Evolutionary conservation across 75 land plant genomes (phyloP).

Genomic region (Pseudotsuga menziesii): DNA sequence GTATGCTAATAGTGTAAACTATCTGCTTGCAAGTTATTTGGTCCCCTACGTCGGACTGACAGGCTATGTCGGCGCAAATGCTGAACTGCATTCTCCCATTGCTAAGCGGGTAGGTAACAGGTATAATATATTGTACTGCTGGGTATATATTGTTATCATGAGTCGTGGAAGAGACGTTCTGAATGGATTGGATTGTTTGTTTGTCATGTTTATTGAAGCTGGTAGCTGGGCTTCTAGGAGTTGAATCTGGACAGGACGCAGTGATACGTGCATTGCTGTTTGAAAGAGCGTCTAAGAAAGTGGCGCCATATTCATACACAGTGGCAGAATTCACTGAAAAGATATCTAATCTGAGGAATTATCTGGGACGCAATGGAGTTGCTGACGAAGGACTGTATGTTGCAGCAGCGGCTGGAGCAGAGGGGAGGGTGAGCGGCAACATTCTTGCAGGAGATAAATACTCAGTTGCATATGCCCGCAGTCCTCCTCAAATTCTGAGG

Average conservation of each 20-base stretch:
- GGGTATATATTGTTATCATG: neutral
- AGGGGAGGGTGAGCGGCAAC: slow-evolving; percentile 34
- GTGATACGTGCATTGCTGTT: slow-evolving; percentile 51
- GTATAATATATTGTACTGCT: neutral
- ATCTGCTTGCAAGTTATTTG: slow-evolving; percentile 63
- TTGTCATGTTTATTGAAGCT: slow-evolving; percentile 16
- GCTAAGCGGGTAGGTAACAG: slow-evolving; percentile 5
- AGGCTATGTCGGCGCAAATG: slow-evolving; percentile 82
- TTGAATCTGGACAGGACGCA: slow-evolving; percentile 87
- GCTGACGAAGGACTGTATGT: slow-evolving; percentile 75
- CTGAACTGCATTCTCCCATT: slow-evolving; percentile 26
- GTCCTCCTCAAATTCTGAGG: slow-evolving; percentile 53
- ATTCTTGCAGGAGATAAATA: slow-evolving; percentile 41
- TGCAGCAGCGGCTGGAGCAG: slow-evolving; percentile 37
- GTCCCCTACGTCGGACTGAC: slow-evolving; percentile 48
- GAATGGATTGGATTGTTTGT: no score
- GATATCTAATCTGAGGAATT: slow-evolving; percentile 50
- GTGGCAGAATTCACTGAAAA: slow-evolving; percentile 54
- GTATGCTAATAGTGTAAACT: slow-evolving; percentile 58
- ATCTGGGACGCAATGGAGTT: slow-evolving; percentile 27
- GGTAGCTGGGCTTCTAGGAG: slow-evolving; percentile 45
- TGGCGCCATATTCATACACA: slow-evolving; percentile 40
- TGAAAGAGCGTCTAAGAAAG: slow-evolving; percentile 23
- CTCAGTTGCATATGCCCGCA: slow-evolving; percentile 55
- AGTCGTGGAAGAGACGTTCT: slow-evolving; percentile 27